Base-by-base conservation (phyloP, 179 eudicot genomes). In the Silene coronaria region DNA sequence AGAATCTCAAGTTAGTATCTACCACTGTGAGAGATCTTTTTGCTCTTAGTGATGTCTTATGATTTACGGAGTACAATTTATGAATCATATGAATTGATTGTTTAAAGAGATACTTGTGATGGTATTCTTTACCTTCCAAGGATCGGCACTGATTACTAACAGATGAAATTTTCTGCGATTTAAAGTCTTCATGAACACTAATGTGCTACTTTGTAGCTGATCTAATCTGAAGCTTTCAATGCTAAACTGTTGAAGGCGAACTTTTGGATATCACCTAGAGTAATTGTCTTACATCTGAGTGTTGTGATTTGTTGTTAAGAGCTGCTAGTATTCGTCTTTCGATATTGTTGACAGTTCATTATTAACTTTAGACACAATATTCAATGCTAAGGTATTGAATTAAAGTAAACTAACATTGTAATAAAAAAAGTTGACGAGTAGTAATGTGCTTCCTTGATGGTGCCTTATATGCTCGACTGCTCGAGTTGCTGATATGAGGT, bases 1-100 rank as follows among this genome's bases (percentile, higher is more conserved):
- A 75, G 72, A 55, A 65, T 23, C 61, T n/a, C 28, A 63, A 48
- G 71, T 61, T 26, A 73, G 67, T 0, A 24, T 65, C 59, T 73
- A 4, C 65, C 58, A 28, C 3, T 42, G 48, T 77, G 55, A 32
- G 23, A 62, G 58, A 23, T 80, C 28, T 65, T n/a, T 9, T 26
- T 2, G 13, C 24, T 45, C 6, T 80, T 42, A 45, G 67, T 71
- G 67, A 6, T 28, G 26, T 71, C 38, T 66, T 76, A 22, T 38
- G 45, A 38, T 38, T 38, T 38, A 8, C 12, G 12, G 45, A 38
- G 45, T 38, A 38, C 45, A 38, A 38, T 38, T 38, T 8, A 8
- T 38, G 45, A 38, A 38, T 38, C 45, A 36, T 38, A 38, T 38
- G 45, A 9, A 11, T 38, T 38, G 11, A 38, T 38, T 38, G 45